Evolutionary conservation across 306 rosid genomes (phyloP), one percentile per base, ranked within the genome.

Genomic region (Senna siamea): DNA sequence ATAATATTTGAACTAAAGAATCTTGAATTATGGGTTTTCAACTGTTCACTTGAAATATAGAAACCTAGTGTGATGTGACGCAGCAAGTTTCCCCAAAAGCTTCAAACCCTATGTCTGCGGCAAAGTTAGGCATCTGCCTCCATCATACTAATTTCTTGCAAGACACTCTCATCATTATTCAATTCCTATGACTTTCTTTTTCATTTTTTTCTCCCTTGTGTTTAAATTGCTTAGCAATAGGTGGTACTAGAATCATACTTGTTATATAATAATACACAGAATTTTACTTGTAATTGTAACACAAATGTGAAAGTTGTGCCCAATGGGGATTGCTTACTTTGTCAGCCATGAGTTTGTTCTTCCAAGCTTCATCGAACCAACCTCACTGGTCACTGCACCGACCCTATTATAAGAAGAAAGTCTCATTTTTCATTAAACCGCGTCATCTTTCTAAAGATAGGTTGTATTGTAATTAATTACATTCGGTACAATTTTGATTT

Each of bases 101-200:
- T 13, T 14, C 0, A 22, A 17, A 50, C 19, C 32, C 51, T 6
- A 51, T 19, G 20, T 20, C 26, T 3, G 6, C 60, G 69, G 46
- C 22, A 5, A 37, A 58, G 70, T 68, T 76, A 34, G 70, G 70
- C 54, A 23, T 4, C 30, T 5, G 22, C 22, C n/a, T 46, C 53
- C 63, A 22, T 77, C 41, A 1, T 13, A 22, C 44, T 50, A 14
- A 48, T 50, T 77, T 10, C 44, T 60, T 57, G 69, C 37, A 51
- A 14, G 18, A 55, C 23, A 4, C 56, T 14, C 51, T 14, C 11
- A 15, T 15, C 80, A 57, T 37, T 40, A 13, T 68, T 76, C 44
- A 12, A 51, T 69, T 50, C 47, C 47, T n/a, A 7, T 32, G 6
- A 3, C 20, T 15, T 4, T n/a, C 12, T 1, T 37, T 13, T 28